A percentile compares a stretch with the other conserved stretches of the same genome.
Conservation (phyloP, 202 grass and related monocot species). For the Carex arenaria region DNA sequence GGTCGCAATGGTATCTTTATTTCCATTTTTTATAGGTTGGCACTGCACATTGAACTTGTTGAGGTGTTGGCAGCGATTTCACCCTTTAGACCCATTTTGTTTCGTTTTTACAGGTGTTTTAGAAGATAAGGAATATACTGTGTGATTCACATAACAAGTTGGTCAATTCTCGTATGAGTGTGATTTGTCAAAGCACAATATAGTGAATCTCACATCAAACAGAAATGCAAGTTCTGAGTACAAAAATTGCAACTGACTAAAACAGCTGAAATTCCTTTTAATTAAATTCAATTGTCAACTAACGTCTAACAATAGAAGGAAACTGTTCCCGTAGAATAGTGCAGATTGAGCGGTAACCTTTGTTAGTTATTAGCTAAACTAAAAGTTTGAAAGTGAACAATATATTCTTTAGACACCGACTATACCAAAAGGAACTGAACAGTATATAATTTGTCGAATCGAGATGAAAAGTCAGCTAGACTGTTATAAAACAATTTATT, state of each 20-base stretch:
- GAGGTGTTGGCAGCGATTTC: neutral
- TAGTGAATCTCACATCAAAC: neutral
- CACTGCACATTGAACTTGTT: neutral
- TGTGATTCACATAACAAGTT: neutral
- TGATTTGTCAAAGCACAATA: neutral
- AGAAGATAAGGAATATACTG: neutral
- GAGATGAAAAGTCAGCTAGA: neutral
- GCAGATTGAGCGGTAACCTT: neutral
- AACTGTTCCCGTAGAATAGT: neutral
- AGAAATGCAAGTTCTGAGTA: neutral
- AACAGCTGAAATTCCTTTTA: neutral
- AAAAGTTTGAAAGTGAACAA: neutral
- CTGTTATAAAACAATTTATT: neutral
- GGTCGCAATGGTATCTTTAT: neutral
- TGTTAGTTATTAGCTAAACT: neutral
- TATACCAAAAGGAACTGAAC: neutral
- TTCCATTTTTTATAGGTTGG: neutral
- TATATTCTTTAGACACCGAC: neutral
- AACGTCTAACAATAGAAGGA: neutral
- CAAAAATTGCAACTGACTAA: neutral
- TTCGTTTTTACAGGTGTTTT: neutral
- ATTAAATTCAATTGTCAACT: neutral
- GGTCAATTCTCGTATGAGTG: neutral
- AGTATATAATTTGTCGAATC: neutral
- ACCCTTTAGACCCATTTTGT: neutral